These are phyloP conservation scores for Echria macrotheca DNA, from an alignment of 495 filamentous ascomycete species.

Conservation along the genomic window DNA sequence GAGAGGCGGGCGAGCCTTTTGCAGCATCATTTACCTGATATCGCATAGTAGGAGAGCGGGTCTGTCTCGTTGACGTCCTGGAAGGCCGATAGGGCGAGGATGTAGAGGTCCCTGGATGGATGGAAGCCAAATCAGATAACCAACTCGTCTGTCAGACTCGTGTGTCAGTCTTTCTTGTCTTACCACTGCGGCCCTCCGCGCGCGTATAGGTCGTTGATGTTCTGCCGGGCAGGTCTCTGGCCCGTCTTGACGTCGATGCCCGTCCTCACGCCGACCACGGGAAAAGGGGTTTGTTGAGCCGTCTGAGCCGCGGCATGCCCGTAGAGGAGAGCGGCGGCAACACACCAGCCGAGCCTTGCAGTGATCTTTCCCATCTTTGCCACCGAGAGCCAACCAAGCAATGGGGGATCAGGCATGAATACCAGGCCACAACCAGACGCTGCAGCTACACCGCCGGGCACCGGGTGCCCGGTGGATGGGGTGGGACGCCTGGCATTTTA, in stretches of 20 bases:
- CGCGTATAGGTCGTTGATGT: slow-evolving; percentile 34
- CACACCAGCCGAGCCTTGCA: neutral
- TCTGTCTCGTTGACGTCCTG: slow-evolving; percentile 36
- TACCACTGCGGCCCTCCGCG: slow-evolving; percentile 38
- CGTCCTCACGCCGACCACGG: slow-evolving; percentile 31
- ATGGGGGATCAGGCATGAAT: slow-evolving; percentile 7
- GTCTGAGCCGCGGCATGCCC: slow-evolving; percentile 4
- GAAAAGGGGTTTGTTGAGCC: slow-evolving; percentile 17
- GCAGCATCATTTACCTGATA: slow-evolving; percentile 36
- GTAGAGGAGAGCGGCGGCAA: slow-evolving; percentile 11
- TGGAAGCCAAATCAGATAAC: slow-evolving; percentile 13
- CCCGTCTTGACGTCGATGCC: slow-evolving; percentile 33
- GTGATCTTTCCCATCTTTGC: slow-evolving; percentile 13
- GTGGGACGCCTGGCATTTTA: slow-evolving; percentile 12
- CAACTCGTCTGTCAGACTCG: slow-evolving; percentile 2
- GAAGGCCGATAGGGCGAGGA: slow-evolving; percentile 38
- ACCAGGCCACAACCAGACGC: neutral
- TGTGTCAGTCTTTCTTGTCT: slow-evolving; percentile 4
- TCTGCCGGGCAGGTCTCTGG: slow-evolving; percentile 28
- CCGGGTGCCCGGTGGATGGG: neutral
- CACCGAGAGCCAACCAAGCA: slow-evolving; percentile 6
- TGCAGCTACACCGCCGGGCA: slow-evolving; percentile 7
- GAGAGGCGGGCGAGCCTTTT: no score
- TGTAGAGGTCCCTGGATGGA: slow-evolving; percentile 37
- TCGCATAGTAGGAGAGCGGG: slow-evolving; percentile 41